Conservation (phyloP, 192 early-diverging fungal species). For the Coemansia sp. region DNA sequence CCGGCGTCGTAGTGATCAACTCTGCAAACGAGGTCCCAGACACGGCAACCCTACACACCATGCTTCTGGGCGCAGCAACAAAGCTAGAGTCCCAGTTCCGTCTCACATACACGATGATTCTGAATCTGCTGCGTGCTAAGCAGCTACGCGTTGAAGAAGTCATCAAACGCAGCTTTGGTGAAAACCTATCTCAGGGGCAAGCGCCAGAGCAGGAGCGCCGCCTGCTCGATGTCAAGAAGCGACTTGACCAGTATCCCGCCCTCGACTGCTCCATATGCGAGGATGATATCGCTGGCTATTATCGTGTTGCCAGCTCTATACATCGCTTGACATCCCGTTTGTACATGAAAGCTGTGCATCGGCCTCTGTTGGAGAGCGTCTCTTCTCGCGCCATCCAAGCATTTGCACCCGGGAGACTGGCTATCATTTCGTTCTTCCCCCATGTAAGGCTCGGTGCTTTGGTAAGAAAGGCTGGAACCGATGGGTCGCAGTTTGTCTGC, state of each 20-base stretch:
- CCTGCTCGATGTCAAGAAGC: constrained; percentile 67
- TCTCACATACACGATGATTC: constrained; percentile 97
- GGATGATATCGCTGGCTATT: constrained; percentile 70
- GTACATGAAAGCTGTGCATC: constrained; percentile 30
- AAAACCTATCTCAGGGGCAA: constrained; percentile 81
- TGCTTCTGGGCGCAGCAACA: constrained; percentile 85
- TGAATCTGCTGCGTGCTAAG: constrained; percentile 93
- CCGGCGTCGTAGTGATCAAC: constrained; percentile 88
- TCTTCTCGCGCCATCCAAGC: constrained; percentile 61
- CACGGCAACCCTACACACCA: constrained; percentile 62
- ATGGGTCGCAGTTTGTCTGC: constrained; percentile 44
- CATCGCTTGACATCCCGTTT: constrained; percentile 38
- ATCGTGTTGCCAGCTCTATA: constrained; percentile 54
- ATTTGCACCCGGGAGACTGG: constrained; percentile 69
- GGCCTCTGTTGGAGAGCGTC: constrained; percentile 33
- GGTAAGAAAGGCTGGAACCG: constrained; percentile 19
- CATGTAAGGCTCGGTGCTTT: constrained; percentile 29
- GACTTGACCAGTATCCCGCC: constrained; percentile 60
- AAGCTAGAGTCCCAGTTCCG: constrained; percentile 95
- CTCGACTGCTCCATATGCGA: constrained; percentile 82
- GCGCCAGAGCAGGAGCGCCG: constrained; percentile 79
- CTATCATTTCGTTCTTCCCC: constrained; percentile 73
- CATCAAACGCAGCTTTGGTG: constrained; percentile 97
- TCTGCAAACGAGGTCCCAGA: constrained; percentile 64
- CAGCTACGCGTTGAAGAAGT: constrained; percentile 96